phyloP scores from a whole-genome alignment of 2,329 filamentous ascomycete genomes.

The Lizonia empirigonia region DNA sequence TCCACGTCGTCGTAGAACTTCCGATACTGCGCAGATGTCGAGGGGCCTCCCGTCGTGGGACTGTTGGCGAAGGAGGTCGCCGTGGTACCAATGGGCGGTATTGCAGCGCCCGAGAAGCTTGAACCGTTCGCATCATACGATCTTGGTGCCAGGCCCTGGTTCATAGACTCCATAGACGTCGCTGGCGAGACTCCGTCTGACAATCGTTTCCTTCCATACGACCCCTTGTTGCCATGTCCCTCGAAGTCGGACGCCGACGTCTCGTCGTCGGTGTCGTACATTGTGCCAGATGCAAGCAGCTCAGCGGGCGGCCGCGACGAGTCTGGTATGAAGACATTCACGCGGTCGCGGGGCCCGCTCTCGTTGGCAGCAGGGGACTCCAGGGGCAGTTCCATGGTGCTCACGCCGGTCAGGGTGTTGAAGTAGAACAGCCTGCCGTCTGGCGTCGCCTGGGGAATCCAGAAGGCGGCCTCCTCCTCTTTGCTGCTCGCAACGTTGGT shows the following conservation, averaged over 20 bases:
- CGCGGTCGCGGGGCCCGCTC: conserved; percentile 83
- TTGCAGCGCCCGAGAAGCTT: conserved; percentile 54
- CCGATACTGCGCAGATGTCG: conserved; percentile 65
- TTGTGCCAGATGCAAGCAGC: conserved; percentile 82
- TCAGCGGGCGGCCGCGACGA: conserved; percentile 89
- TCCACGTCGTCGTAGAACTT: conserved; percentile 92
- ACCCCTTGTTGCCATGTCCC: conserved; percentile 74
- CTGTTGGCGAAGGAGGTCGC: conserved; percentile 62
- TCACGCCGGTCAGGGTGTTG: conserved; percentile 95
- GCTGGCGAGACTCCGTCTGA: conserved; percentile 79
- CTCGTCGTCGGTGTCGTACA: conserved; percentile 89
- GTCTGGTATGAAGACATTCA: conserved; percentile 86
- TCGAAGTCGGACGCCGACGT: conserved; percentile 83
- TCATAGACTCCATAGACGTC: conserved; percentile 90
- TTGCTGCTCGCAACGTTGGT: conserved; percentile 52
- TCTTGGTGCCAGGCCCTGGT: conserved; percentile 67
- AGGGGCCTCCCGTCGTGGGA: conserved; percentile 48
- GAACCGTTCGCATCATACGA: conserved; percentile 50
- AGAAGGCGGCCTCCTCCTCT: conserved; percentile 91
- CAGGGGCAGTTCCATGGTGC: conserved; percentile 90
- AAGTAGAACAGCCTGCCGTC: conserved; percentile 96
- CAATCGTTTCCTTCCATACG: conserved; percentile 68
- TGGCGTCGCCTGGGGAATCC: conserved; percentile 95
- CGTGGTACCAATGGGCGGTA: conserved; percentile 57
- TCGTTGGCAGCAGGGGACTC: conserved; percentile 87